phyloP scores from a whole-genome alignment of 2,329 filamentous ascomycete genomes.

The Hypoxylon sp. region DNA sequence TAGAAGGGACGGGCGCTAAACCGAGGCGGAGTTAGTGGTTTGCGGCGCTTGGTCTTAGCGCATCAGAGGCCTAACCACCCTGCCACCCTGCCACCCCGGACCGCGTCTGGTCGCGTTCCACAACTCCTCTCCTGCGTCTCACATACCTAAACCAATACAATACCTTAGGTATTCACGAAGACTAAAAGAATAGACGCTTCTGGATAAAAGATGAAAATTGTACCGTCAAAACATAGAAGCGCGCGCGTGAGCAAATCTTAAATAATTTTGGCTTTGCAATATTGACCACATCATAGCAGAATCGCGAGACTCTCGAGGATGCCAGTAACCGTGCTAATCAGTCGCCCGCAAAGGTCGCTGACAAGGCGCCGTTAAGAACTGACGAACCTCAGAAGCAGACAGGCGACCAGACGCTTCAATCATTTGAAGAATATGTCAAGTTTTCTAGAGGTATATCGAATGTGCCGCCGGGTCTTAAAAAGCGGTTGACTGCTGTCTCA shows the following conservation, averaged over 20 bases:
- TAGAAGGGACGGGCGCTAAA: neutral
- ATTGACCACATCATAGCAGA: constrained; percentile 7
- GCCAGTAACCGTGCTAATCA: constrained; percentile 52
- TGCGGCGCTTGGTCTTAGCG: neutral
- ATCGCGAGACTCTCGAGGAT: constrained; percentile 45
- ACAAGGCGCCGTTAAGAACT: neutral
- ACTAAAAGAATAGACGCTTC: neutral
- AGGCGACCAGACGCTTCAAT: neutral
- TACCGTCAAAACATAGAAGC: neutral
- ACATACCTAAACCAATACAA: no score
- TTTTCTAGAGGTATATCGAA: neutral
- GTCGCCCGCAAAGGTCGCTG: constrained; percentile 35
- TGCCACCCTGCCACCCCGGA: no score
- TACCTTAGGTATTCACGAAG: neutral
- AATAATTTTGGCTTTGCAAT: neutral
- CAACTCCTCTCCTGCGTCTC: constrained; percentile 5
- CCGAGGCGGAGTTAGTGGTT: neutral
- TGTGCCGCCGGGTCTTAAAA: neutral
- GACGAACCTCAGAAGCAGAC: neutral
- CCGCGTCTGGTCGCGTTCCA: no score
- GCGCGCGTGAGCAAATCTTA: neutral
- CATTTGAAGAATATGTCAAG: neutral
- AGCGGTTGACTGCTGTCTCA: neutral
- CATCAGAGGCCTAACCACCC: no score
- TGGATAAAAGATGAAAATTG: constrained; percentile 3